Evolutionary conservation across 208 protist species (phyloP), one percentile per base, ranked within the genome.

Genomic region (Trypanosoma lewisi): DNA sequence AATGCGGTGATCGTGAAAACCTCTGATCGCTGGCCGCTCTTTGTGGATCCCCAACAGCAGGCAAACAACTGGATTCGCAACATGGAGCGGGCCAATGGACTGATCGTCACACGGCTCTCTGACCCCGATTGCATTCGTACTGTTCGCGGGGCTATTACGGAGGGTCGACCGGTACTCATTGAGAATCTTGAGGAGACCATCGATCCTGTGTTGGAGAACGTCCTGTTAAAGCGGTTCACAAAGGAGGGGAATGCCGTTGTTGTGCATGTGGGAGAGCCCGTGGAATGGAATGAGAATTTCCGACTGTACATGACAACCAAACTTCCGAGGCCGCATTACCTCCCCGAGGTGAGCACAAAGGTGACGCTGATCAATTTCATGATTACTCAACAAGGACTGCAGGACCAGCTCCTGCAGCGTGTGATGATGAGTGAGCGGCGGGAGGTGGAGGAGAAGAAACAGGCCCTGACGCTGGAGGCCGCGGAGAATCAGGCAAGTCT

Each of bases 281-380:
- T 99, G 23, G 96, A 97, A 77, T 99, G 97, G 83, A 96, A 98
- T 69, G 76, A 86, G 19, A 78, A 86, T 21, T 99, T 99, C 78
- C 84, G 88, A 41, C 87, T 99, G 53, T 99, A 98, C 85, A 98
- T 99, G 77, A 98, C 97, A 17, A 98, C 98, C 30, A 98, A 98
- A 75, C 86, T 99, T 33, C 94, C 96, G 2, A 95, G 98, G 49
- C 98, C 98, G 47, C 93, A 98, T 82, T 99, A 98, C 77, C 83
- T 93, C 17, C 98, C 98, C 4, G 98, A 99, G 82, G 85, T 96
- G 45, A 94, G 87, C 27, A 96, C 96, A 31, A 99, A 99, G 79
- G 94, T 98, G 28, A 97, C 90, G 9, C 77, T 99, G 34, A 89
- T 99, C 57, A 99, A 99, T 80, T 99, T 98, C 62, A 97, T 94